Evolutionary conservation across 805 yeast species (phyloP), one percentile per base, ranked within the genome.

Genomic region (Candida pini): DNA sequence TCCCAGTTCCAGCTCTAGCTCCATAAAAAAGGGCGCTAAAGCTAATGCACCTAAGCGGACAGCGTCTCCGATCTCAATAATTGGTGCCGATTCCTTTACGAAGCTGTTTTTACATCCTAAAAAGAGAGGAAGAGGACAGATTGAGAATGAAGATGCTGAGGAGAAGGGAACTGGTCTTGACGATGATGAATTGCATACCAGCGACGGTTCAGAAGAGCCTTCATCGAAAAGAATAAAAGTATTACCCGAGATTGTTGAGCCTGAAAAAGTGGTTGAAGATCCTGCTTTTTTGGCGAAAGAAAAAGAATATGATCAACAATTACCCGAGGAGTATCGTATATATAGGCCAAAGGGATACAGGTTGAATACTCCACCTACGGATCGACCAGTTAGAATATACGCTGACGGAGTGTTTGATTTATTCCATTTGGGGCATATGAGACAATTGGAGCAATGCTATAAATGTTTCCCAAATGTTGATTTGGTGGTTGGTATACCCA

Each of bases 351-450:
- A 62, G 21, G 96, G 96, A 2, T 87, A 62, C 63, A 67, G 66
- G 46, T 74, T 92, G 59, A 87, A 86, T 47, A 48, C 79, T 18
- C 98, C 98, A 3, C 94, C 96, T 2, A 65, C 56, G 4, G 92
- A 82, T 52, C 71, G 96, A 39, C 89, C 96, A 1, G 77, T 92
- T 19, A 72, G 98, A 40, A 76, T 92, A n/a, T 92, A 92, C 57
- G 98, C 98, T 5, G 98, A 92, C 62, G 98, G 98, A 34, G 96
- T 92, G 14, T 92, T 92, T 66, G 98, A 92, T 62, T 65, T 92
- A 43, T 92, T 92, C 64, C 98, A 92, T 61, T 59, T 92, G 53
- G 98, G 98, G 17, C 98, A 92, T 57, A 92, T 92, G 98, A 78
- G 88, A 54, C 98, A 92, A 60, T 69, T 92, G 49, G 97, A 92